Evolutionary conservation across 768 basidiomycete genomes (phyloP), one percentile per base, ranked within the genome.

Genomic region (Udeniomyces megalosporus): DNA sequence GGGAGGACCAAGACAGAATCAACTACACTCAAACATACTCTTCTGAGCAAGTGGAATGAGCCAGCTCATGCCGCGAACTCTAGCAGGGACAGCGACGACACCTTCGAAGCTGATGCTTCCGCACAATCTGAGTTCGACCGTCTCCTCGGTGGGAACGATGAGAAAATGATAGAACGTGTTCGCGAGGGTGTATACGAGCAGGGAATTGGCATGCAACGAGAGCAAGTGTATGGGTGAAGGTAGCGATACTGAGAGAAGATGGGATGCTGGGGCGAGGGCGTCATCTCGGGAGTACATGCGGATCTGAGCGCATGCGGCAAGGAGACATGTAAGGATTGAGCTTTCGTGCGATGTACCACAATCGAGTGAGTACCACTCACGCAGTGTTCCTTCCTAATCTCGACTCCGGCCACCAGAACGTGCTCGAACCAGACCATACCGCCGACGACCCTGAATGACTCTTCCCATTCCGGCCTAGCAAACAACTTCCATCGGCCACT

Each of bases 381-480:
- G 26, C n/a, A 60, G 47, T 35, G 51, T 6, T 59, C 57, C 47
- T 56, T 60, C 15, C 57, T 51, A 15, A 82, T 79, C 69, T 96
- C 93, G 26, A 90, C 83, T 1, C 90, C 90, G 35, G 82, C 92
- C 62, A 99, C 82, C 58, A 99, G 78, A 11, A 96, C 86, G 71
- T 93, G 91, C 66, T 93, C 87, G 71, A 95, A 97, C 95, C 95
- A 99, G 22, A 93, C 71, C 68, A 99, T 70, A 3, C 95, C 95
- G 8, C 95, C 95, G 70, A 83, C 81, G 17, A 99, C 91, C 5
- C 77, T 70, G 69, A 99, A 91, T 6, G 82, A 82, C 67, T 87
- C 82, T 71, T 96, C 92, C 73, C 97, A 89, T 45, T 80, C 75
- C 66, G 84, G 81, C 67, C 83, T 82, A 6, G 79, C 78, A 68